phyloP scores from a whole-genome alignment of 2,329 filamentous ascomycete genomes.

The Talaromyces funiculosus region DNA sequence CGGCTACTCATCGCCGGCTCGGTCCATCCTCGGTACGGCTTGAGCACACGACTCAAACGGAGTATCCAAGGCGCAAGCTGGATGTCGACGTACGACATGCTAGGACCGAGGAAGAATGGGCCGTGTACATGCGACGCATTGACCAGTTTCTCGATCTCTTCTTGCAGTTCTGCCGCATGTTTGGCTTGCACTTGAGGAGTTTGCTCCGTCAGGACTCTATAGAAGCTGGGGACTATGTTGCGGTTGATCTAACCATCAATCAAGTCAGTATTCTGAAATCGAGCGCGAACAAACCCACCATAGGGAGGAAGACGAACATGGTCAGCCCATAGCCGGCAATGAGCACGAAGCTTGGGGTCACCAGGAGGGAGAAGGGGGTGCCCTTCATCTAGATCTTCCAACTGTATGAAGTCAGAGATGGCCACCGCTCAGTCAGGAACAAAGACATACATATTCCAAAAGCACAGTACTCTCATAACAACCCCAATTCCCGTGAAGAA shows the following conservation, averaged over 20 bases:
- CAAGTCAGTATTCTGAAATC: not conserved
- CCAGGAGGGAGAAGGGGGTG: slow-evolving; percentile 59
- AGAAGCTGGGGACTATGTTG: slow-evolving; percentile 70
- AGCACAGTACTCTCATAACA: slow-evolving; percentile 77
- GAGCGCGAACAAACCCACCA: not conserved
- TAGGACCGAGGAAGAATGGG: slow-evolving; percentile 61
- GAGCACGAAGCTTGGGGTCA: slow-evolving; percentile 62
- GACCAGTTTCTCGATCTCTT: slow-evolving; percentile 58
- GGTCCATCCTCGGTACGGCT: slow-evolving; percentile 61
- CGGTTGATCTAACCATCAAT: slow-evolving; percentile 59
- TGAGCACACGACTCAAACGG: slow-evolving; percentile 60
- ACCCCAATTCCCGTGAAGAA: slow-evolving; percentile 73
- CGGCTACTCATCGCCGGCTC: slow-evolving; percentile 57
- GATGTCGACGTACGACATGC: slow-evolving; percentile 63
- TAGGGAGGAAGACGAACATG: slow-evolving; percentile 8
- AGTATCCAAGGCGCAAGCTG: slow-evolving; percentile 72
- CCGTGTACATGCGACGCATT: slow-evolving; percentile 54
- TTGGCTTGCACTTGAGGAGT: slow-evolving; percentile 55
- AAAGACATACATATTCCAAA: slow-evolving; percentile 69
- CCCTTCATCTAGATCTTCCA: slow-evolving; percentile 65
- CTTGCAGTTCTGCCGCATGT: slow-evolving; percentile 57
- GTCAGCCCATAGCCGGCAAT: slow-evolving; percentile 73
- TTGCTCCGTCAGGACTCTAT: slow-evolving; percentile 63
- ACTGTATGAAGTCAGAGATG: slow-evolving; percentile 36
- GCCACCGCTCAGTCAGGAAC: not conserved